Base-by-base conservation (phyloP, 306 rosid species). In the Vigna hirtella region DNA sequence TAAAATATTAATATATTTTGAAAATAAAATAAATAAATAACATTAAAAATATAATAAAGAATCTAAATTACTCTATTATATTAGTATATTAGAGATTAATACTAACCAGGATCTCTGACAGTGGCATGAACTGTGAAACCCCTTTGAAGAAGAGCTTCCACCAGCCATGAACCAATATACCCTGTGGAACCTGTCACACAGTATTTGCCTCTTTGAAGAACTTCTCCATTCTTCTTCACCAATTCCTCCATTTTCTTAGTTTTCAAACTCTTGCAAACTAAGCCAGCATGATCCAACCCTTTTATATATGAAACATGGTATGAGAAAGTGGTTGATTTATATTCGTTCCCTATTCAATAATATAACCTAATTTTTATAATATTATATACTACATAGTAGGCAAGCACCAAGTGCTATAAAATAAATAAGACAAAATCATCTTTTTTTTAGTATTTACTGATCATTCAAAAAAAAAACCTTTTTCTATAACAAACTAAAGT, bases 101-200 rank as follows among this genome's bases (percentile, higher is more conserved):
- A 38, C 86, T 74, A 26, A 91, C 97, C 92, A 75, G 95, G 97
- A 82, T 89, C 85, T 68, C 95, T 90, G 9, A 87, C 82, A 10
- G 98, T 91, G 79, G 95, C 98, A 83, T 89, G 98, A 82, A 91
- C 92, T 0, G 5, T 81, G 87, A 34, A 83, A n/a, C 98, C 97
- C 77, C 72, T 82, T 68, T 87, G 68, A 77, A 93, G 97, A 50
- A 93, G 97, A 83, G 88, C 56, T 77, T 88, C 86, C 16, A 93
- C 93, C 59, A 93, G 72, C 90, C 91, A 93, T 38, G 95, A 91
- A 13, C 92, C 97, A 28, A 87, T 87, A 66, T 84, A 93, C 9
- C 98, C 95, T 9, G 80, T 85, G 17, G 91, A 93, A 1, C 98
- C 95, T 42, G 95, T 89, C 1, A 93, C 98, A 47, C 97, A 93